These are phyloP conservation scores for Pezicula carpinea DNA, from an alignment of 2,329 filamentous ascomycete genomes.

Conservation along the genomic window DNA sequence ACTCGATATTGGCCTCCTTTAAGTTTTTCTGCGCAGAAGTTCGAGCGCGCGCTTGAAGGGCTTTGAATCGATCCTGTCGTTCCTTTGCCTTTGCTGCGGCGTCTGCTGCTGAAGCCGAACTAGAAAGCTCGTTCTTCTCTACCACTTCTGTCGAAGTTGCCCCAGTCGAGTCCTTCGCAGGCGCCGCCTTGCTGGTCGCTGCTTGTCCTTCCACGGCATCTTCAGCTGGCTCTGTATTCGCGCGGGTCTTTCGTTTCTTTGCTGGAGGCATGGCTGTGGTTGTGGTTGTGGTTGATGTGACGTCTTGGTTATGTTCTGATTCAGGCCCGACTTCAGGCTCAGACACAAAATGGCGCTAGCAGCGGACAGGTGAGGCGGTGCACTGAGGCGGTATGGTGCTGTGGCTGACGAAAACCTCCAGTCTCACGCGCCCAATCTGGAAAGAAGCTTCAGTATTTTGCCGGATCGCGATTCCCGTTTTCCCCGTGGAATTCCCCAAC, in stretches of 20 bases:
- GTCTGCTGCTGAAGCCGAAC: conserved; percentile 17
- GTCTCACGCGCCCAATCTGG: neutral
- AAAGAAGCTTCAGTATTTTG: neutral
- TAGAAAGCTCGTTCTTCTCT: conserved; percentile 8
- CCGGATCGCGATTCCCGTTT: neutral
- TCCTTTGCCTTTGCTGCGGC: conserved; percentile 52
- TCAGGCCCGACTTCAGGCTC: too few species aligned
- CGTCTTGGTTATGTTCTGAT: conserved; percentile 1
- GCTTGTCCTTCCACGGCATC: conserved; percentile 6
- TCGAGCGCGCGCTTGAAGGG: conserved; percentile 77
- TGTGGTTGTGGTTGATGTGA: conserved; percentile 6
- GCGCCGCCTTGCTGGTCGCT: neutral
- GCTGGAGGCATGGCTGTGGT: conserved; percentile 34
- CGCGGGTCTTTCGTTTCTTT: conserved; percentile 41
- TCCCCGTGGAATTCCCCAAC: neutral
- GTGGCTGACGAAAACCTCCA: too few species aligned
- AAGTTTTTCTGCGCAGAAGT: conserved; percentile 69
- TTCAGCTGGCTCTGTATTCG: conserved; percentile 16
- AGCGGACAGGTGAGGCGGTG: too few species aligned
- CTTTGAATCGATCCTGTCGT: conserved; percentile 78
- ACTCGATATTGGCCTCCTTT: conserved; percentile 78
- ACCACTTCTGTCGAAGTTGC: conserved; percentile 7
- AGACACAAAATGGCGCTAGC: too few species aligned
- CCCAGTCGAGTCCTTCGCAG: conserved; percentile 2
- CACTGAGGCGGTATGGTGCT: too few species aligned